Percentiles rank a stretch among this genome's conserved stretches.
Evolutionary conservation across 768 basidiomycete species (phyloP).

Genomic region (Wakefieldia striispora): DNA sequence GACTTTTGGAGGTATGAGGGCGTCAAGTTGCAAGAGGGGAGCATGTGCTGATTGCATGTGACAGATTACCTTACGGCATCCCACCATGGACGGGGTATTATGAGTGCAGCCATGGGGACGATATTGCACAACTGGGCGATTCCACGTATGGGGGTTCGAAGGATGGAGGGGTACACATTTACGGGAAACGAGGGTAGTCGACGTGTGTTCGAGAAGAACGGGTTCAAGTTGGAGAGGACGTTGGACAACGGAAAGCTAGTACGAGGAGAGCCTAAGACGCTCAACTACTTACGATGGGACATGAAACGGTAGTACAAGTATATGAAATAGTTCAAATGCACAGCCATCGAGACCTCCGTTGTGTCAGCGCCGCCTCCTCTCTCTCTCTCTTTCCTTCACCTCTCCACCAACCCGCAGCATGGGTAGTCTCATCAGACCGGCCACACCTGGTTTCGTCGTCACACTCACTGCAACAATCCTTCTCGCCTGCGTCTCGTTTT

Average conservation of each 20-base stretch:
- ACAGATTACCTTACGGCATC: conserved; percentile 61
- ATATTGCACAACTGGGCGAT: conserved; percentile 60
- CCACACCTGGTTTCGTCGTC: conserved; percentile 86
- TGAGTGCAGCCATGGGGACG: conserved; percentile 60
- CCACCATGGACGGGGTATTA: conserved; percentile 68
- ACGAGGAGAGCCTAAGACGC: conserved; percentile 36
- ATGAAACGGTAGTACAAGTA: neutral
- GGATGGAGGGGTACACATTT: conserved; percentile 44
- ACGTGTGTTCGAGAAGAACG: conserved; percentile 67
- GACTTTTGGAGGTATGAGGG: conserved; percentile 55
- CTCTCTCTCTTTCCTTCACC: neutral
- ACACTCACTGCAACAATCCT: conserved; percentile 77
- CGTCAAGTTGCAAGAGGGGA: neutral
- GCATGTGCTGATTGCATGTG: neutral
- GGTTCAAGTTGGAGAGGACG: conserved; percentile 44
- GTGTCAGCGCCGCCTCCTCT: neutral
- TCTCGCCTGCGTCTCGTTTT: conserved; percentile 85
- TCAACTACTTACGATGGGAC: conserved; percentile 38
- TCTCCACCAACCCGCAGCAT: conserved; percentile 32
- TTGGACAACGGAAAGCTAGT: conserved; percentile 38
- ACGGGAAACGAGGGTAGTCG: conserved; percentile 57
- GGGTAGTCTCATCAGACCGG: conserved; percentile 69
- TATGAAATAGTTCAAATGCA: too few relatives aligned
- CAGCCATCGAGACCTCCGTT: conserved; percentile 8
- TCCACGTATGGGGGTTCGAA: conserved; percentile 58